Evolutionary conservation across 352 stramenopile species (phyloP).

Genomic region (Poterioochromonas sp.): DNA sequence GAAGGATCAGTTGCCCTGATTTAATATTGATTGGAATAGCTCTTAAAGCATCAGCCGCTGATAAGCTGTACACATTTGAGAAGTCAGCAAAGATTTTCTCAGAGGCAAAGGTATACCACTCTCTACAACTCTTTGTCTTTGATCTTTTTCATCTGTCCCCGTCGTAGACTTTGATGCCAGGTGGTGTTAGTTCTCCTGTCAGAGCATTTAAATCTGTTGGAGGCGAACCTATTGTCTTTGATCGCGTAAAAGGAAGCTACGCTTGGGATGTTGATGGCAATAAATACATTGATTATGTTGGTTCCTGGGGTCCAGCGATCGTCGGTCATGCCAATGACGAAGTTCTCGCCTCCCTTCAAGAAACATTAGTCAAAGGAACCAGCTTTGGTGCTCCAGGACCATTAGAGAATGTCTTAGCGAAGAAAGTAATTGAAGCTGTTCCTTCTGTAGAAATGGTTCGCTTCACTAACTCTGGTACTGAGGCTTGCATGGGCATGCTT

Average conservation of each 20-base stretch:
- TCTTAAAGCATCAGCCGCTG: not conserved
- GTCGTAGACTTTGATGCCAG: constrained; percentile 60
- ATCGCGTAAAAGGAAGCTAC: constrained; percentile 69
- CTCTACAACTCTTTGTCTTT: not conserved
- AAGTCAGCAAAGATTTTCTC: constrained; percentile 19
- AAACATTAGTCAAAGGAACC: constrained; percentile 34
- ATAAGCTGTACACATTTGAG: constrained; percentile 11
- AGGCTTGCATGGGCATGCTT: constrained; percentile 74
- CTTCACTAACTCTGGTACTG: constrained; percentile 77
- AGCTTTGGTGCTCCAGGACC: constrained; percentile 67
- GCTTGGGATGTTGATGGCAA: constrained; percentile 69
- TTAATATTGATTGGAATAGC: not conserved
- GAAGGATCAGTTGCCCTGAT: no score
- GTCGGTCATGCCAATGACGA: constrained; percentile 71
- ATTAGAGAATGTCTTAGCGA: constrained; percentile 71
- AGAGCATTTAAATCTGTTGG: constrained; percentile 73
- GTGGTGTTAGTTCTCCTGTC: constrained; percentile 69
- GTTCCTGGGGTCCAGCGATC: constrained; percentile 73
- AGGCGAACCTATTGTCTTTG: constrained; percentile 73
- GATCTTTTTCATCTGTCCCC: constrained; percentile 17
- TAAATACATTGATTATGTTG: constrained; percentile 60
- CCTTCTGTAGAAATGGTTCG: constrained; percentile 76
- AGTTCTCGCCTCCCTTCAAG: constrained; percentile 61
- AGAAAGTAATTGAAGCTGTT: constrained; percentile 69
- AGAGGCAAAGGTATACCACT: constrained; percentile 6